Base-by-base conservation (phyloP, 2,329 filamentous ascomycete species). In the Cladophialophora yegresii region DNA sequence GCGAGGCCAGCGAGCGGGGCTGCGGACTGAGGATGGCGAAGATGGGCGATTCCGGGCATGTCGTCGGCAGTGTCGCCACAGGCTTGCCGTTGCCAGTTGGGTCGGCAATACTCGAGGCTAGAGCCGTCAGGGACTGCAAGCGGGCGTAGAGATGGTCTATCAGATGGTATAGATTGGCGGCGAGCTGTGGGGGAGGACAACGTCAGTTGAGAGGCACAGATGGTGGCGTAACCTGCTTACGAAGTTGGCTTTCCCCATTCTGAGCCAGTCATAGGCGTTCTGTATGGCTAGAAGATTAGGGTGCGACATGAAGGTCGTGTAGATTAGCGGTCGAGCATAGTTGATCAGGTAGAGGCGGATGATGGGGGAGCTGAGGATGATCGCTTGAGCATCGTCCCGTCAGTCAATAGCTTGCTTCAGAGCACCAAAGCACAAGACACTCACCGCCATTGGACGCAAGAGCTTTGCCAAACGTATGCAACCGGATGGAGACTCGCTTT, bases 311-410 rank as follows among this genome's bases (percentile, higher is more conserved):
- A 88, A 87, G 0, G 89, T 91, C 0, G 89, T 91, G 74, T 91
- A 92, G 61, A 92, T 91, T 49, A 92, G 77, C 1, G 84, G 87
- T n/a, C 89, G 84, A 0, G 89, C 88, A 71, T 92, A 92, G 72
- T 92, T 92, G 75, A 91, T 83, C 58, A 92, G 79, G 67, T 91
- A 91, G 1, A 84, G 77, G 26, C 87, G 79, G 0, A 86, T 84
- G 0, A 82, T 76, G 0, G 81, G 74, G 1, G 85, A 85, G 72
- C 87, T 90, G 0, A 92, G 79, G 1, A 91, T 77, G 22, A 87
- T 80, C 1, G 84, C 85, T 87, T 5, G 53, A 7, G 47, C 75
- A 74, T 74, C 8, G 13, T 26, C n/a, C n/a, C 22, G 50, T 36
- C 58, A 55, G 55, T 50, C 13, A 22, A 26, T 26, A 22, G 10